These are phyloP conservation scores for Ammopiptanthus mongolicus DNA, from an alignment of 306 rosid genomes.

Conservation along the genomic window DNA sequence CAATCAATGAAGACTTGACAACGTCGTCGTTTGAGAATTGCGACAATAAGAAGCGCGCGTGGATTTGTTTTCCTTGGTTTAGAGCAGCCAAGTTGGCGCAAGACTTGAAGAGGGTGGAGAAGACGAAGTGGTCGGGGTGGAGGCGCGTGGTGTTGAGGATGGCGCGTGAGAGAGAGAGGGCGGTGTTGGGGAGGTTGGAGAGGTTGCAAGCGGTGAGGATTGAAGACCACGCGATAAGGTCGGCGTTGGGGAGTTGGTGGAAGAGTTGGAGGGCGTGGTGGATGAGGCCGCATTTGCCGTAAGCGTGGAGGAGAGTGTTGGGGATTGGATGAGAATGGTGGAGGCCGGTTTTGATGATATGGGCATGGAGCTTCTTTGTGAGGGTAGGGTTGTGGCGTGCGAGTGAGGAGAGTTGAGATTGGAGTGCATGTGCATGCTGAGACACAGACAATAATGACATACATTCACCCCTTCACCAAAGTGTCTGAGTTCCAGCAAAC, in stretches of 20 bases:
- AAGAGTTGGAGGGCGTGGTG: constrained; percentile 57
- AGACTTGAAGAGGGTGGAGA: constrained; percentile 63
- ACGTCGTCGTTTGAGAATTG: constrained; percentile 53
- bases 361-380: constrained; percentile 50
- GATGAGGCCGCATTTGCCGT: constrained; percentile 58
- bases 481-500: too few relatives aligned
- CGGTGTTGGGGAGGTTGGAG: constrained; percentile 40
- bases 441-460: not conserved
- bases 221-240: constrained; percentile 74
- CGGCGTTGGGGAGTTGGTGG: constrained; percentile 55
- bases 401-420: constrained; percentile 56
- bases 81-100: constrained; percentile 43
- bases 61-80: constrained; percentile 61
- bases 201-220: constrained; percentile 73
- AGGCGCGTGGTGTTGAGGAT: constrained; percentile 34
- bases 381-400: constrained; percentile 27
- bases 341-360: constrained; percentile 54
- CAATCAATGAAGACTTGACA: constrained; percentile 74
- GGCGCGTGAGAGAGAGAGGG: constrained; percentile 40
- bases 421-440: constrained; percentile 32
- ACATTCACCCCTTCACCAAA: too few relatives aligned
- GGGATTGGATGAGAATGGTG: constrained; percentile 39
- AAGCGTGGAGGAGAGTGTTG: constrained; percentile 54
- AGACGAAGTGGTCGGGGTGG: constrained; percentile 76
- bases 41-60: constrained; percentile 59